phyloP scores from a whole-genome alignment of 257 asterid species.

The Dorcoceras hygrometricum region DNA sequence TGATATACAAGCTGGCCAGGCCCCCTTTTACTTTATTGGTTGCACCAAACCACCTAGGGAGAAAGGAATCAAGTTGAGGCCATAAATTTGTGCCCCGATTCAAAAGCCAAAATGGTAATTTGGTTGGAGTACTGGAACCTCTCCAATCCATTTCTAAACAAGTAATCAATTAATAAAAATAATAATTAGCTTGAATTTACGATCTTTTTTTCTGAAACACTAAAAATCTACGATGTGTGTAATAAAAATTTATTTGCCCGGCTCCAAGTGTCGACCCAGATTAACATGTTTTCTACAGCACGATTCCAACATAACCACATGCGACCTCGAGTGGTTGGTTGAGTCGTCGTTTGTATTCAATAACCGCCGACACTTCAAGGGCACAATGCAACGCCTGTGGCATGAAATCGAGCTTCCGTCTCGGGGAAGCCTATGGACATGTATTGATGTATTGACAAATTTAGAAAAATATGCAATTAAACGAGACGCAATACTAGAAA shows the following conservation, averaged over 20 bases:
- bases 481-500: background rate
- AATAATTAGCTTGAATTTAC: no score
- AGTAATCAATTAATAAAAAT: no score
- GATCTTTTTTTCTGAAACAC: no score
- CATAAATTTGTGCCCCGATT: background rate
- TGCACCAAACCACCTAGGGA: slow-evolving; percentile 22
- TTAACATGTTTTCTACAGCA: background rate
- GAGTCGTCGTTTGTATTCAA: background rate
- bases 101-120: background rate
- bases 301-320: background rate
- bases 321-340: background rate
- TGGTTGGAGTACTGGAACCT: background rate
- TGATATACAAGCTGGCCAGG: background rate
- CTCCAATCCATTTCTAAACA: background rate
- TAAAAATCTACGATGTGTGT: background rate
- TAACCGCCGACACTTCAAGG: background rate
- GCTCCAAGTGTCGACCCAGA: background rate
- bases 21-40: slow-evolving; percentile 16
- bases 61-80: background rate
- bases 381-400: background rate
- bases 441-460: background rate
- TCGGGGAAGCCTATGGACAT: background rate
- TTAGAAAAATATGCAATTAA: background rate
- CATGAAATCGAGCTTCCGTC: background rate
- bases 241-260: background rate